These are phyloP conservation scores for Nicotiana obtusifolia DNA, from an alignment of 257 asterid species.

Conservation along the genomic window DNA sequence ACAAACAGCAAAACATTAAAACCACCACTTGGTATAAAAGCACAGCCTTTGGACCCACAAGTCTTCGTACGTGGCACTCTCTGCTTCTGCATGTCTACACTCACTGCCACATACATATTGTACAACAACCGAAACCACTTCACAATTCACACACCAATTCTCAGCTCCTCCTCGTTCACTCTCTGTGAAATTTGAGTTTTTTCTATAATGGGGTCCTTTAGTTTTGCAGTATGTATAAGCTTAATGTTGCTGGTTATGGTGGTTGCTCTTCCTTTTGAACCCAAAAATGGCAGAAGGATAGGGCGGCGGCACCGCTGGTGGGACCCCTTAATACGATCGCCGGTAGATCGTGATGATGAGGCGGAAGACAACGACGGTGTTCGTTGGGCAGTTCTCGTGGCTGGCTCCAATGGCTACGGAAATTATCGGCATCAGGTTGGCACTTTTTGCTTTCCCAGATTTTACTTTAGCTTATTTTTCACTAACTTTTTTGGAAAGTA, in stretches of 20 bases:
- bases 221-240: constrained; percentile 4
- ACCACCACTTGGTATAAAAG: background rate
- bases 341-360: constrained; percentile 32
- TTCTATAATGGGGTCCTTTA: constrained; percentile 30
- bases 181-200: background rate
- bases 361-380: constrained; percentile 32
- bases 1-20: background rate
- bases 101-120: constrained; percentile 9
- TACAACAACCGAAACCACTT: background rate
- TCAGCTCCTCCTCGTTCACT: background rate
- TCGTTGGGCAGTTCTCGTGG: constrained; percentile 91
- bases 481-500: background rate
- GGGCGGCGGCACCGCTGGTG: constrained; percentile 28
- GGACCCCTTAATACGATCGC: constrained; percentile 74
- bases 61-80: constrained; percentile 41
- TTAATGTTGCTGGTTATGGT: constrained; percentile 29
- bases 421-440: constrained; percentile 89
- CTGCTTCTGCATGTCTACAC: constrained; percentile 51
- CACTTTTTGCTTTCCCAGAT: background rate
- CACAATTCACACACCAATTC: background rate
- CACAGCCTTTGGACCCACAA: constrained; percentile 21
- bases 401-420: constrained; percentile 78
- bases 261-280: constrained; percentile 20
- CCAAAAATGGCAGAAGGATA: constrained; percentile 9
- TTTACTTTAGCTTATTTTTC: background rate